Conservation (phyloP, 257 asterid species). For the Jacaranda mimosifolia region DNA sequence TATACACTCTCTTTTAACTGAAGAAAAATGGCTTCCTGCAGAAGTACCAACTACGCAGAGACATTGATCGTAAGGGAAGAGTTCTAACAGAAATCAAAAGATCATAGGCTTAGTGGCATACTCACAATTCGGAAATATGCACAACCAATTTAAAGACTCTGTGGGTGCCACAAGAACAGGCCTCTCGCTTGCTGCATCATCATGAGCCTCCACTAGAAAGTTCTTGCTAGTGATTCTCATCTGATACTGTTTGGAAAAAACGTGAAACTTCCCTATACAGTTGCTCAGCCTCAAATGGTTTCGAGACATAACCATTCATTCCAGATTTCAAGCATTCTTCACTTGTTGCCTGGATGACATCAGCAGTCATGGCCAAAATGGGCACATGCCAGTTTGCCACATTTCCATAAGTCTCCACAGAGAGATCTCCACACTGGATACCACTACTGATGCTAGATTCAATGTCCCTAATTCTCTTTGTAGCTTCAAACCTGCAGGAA, state of each 20-base stretch:
- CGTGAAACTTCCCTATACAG: conserved; percentile 90
- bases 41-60: not conserved
- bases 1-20: conserved; percentile 42
- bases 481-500: conserved; percentile 78
- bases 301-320: conserved; percentile 95
- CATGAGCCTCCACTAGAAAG: conserved; percentile 31
- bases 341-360: conserved; percentile 88
- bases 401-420: conserved; percentile 47
- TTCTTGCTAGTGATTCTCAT: conserved; percentile 42
- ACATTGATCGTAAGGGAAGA: not conserved
- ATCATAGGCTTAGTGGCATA: conserved; percentile 16
- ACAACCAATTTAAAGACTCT: conserved; percentile 38
- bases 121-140: conserved; percentile 55
- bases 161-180: conserved; percentile 31
- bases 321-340: conserved; percentile 67
- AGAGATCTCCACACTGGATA: conserved; percentile 57
- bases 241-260: conserved; percentile 52
- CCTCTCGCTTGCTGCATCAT: conserved; percentile 5
- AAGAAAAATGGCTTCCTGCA: conserved; percentile 46
- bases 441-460: conserved; percentile 57
- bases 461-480: conserved; percentile 65
- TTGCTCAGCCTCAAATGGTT: conserved; percentile 95
- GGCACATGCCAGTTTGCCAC: conserved; percentile 83
- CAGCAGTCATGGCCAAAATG: conserved; percentile 97
- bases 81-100: not conserved